Evolutionary conservation across 352 stramenopile genomes (phyloP).

Genomic region (Pythium coloratum): DNA sequence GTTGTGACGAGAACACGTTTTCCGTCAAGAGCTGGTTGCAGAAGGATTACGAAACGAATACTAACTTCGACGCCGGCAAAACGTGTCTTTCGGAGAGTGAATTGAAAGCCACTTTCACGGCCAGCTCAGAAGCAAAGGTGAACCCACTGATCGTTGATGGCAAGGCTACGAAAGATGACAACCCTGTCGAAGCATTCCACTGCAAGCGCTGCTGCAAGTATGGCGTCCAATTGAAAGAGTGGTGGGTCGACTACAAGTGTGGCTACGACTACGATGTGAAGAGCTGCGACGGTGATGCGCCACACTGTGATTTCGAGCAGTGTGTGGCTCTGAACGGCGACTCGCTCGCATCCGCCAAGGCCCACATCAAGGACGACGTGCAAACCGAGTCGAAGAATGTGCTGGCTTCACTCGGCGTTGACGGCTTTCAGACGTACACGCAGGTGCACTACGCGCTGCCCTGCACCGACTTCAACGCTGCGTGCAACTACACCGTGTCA

Average conservation of each 20-base stretch:
- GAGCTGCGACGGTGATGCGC: constrained; percentile 35
- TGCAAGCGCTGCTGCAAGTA: constrained; percentile 58
- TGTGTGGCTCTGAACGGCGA: constrained; percentile 56
- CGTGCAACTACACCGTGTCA: constrained; percentile 37
- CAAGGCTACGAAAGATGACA: neutral
- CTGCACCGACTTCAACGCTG: constrained; percentile 32
- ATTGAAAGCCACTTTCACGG: constrained; percentile 33
- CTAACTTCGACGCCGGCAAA: constrained; percentile 12
- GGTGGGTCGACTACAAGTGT: constrained; percentile 69
- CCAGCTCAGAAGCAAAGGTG: constrained; percentile 19
- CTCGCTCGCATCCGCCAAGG: constrained; percentile 38
- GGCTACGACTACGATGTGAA: constrained; percentile 41
- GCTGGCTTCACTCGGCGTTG: constrained; percentile 31
- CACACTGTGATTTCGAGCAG: constrained; percentile 35
- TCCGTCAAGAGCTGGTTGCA: constrained; percentile 44
- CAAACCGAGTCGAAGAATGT: constrained; percentile 37
- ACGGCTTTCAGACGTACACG: constrained; percentile 49
- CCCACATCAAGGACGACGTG: constrained; percentile 33
- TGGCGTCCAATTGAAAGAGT: constrained; percentile 47
- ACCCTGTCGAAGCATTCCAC: constrained; percentile 31
- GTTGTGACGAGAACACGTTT: constrained; percentile 50
- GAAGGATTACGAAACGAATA: constrained; percentile 17
- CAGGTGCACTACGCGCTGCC: constrained; percentile 62
- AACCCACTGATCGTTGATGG: constrained; percentile 35
- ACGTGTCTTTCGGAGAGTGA: constrained; percentile 38